Evolutionary conservation across 495 filamentous ascomycete species (phyloP).

Genomic region (Apodospora peruviana): DNA sequence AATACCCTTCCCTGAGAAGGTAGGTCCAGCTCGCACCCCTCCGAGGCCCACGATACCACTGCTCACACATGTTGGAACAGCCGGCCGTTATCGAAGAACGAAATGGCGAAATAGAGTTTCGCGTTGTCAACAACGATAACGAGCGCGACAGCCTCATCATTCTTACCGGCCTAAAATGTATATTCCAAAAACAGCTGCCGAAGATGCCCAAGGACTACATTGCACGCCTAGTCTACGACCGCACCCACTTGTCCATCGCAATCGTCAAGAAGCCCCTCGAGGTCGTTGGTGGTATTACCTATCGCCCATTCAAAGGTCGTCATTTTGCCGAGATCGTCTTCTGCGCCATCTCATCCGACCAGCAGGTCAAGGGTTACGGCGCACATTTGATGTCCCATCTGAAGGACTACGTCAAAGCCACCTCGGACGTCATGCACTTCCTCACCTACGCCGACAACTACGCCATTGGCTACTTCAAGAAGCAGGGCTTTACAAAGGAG

Average conservation of each 20-base stretch:
- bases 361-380: conserved; percentile 98
- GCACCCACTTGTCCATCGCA: conserved; percentile 91
- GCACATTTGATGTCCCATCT: conserved; percentile 97
- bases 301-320: conserved; percentile 87
- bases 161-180: conserved; percentile 91
- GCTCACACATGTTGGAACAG: too few species aligned
- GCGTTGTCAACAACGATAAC: conserved; percentile 96
- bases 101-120: conserved; percentile 93
- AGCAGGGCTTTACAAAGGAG: conserved; percentile 98
- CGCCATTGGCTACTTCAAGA: conserved; percentile 98
- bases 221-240: conserved; percentile 91
- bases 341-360: conserved; percentile 94
- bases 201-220: conserved; percentile 99
- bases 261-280: conserved; percentile 95
- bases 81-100: conserved; percentile 91
- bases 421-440: conserved; percentile 95
- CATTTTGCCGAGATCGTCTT: conserved; percentile 98
- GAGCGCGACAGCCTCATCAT: conserved; percentile 85
- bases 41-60: too few species aligned
- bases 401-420: conserved; percentile 98
- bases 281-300: conserved; percentile 95
- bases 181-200: conserved; percentile 96
- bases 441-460: conserved; percentile 98
- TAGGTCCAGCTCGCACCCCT: conserved; percentile 20
- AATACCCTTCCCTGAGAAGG: conserved; percentile 83